Evolutionary conservation across 2,329 filamentous ascomycete genomes (phyloP).

Genomic region (Apiospora marii): DNA sequence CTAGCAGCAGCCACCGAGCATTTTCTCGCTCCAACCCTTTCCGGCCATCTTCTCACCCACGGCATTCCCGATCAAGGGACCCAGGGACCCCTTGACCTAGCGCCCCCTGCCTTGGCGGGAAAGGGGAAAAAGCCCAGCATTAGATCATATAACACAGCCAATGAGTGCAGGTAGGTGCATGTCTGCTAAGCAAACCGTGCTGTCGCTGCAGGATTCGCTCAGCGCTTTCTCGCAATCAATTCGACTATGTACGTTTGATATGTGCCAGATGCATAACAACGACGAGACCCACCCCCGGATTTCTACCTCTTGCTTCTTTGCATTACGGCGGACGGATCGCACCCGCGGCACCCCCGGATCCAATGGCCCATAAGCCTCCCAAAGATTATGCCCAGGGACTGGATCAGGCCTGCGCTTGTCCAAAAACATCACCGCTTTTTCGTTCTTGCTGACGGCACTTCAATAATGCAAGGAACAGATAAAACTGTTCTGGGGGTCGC

Average conservation of each 20-base stretch:
- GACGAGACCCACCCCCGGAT: neutral
- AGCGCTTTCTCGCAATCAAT: neutral
- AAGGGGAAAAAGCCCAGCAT: neutral
- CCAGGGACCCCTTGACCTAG: constrained; percentile 7
- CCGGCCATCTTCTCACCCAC: neutral
- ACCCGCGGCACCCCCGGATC: neutral
- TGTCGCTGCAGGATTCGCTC: neutral
- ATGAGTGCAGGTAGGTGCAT: neutral
- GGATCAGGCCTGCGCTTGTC: neutral
- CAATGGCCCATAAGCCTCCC: neutral
- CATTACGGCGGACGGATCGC: neutral
- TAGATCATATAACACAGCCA: too few species aligned
- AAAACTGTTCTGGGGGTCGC: too few species aligned
- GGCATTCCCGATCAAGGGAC: constrained; percentile 15
- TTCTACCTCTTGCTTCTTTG: neutral
- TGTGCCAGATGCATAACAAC: neutral
- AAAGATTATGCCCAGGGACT: neutral
- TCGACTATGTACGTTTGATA: neutral
- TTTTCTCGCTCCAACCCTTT: neutral
- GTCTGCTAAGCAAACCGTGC: neutral
- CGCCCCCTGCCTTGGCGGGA: neutral
- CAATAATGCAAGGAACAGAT: neutral
- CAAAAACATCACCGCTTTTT: constrained; percentile 9
- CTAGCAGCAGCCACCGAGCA: neutral
- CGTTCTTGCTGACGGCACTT: neutral